A percentile compares a stretch with the other conserved stretches of the same genome.
Evolutionary conservation across 2,329 filamentous ascomycete genomes (phyloP).

Genomic region (Corynespora cassiicola): DNA sequence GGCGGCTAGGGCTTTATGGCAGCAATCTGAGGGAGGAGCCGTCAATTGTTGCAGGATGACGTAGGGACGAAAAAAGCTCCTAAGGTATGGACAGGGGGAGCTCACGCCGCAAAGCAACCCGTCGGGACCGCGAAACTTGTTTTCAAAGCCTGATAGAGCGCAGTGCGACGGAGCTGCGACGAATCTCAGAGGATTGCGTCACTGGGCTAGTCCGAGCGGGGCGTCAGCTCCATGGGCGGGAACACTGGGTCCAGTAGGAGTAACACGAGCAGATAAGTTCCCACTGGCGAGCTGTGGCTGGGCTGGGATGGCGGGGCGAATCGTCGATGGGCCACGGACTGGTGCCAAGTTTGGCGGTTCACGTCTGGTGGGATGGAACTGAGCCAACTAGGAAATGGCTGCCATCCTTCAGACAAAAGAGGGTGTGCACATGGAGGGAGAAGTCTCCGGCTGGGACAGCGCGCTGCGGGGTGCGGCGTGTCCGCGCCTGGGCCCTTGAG

Average conservation of each 20-base stretch:
- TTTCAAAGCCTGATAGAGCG: conserved; percentile 32
- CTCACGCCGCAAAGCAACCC: conserved; percentile 38
- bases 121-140: conserved; percentile 41
- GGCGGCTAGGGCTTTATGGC: conserved; percentile 39
- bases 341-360: conserved; percentile 26
- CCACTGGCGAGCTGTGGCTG: conserved; percentile 35
- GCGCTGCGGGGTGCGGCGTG: conserved; percentile 13
- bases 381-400: no score
- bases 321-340: conserved; percentile 37
- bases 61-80: conserved; percentile 31
- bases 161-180: conserved; percentile 30
- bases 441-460: no score
- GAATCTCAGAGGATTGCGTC: conserved; percentile 42
- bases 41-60: conserved; percentile 37
- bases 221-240: conserved; percentile 35
- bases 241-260: conserved; percentile 29
- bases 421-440: no score
- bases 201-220: conserved; percentile 40
- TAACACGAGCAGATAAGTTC: conserved; percentile 33
- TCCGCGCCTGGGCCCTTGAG: no score
- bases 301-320: conserved; percentile 28
- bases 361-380: conserved; percentile 17
- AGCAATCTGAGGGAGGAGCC: conserved; percentile 20
- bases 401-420: no score
- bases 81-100: conserved; percentile 36